Percentiles rank a stretch among this genome's conserved stretches.
These are phyloP conservation scores for Ammopiptanthus mongolicus DNA, from an alignment of 306 rosid species.

Conservation along the genomic window DNA sequence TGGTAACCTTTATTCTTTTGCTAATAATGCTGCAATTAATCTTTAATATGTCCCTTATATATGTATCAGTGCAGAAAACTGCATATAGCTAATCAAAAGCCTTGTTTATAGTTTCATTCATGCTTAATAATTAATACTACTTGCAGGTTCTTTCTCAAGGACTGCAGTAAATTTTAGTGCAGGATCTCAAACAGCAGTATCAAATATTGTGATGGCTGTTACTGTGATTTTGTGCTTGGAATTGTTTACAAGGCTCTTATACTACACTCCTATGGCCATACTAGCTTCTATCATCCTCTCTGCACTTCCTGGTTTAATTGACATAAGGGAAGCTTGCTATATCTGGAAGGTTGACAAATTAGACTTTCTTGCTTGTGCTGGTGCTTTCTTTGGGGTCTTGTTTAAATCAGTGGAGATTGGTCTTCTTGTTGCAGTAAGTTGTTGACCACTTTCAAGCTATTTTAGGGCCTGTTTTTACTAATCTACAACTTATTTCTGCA, in stretches of 20 bases:
- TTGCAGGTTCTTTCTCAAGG: slow-evolving; percentile 79
- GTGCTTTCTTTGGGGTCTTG: slow-evolving; percentile 76
- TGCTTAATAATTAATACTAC: neutral
- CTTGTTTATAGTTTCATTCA: neutral
- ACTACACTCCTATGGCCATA: slow-evolving; percentile 79
- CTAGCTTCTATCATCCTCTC: slow-evolving; percentile 83
- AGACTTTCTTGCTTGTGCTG: slow-evolving; percentile 72
- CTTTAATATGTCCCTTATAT: neutral
- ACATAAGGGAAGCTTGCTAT: slow-evolving; percentile 47
- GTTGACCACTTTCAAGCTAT: neutral
- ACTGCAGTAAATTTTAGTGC: slow-evolving; percentile 87
- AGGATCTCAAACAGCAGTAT: slow-evolving; percentile 59
- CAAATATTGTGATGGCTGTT: slow-evolving; percentile 76
- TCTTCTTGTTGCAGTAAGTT: slow-evolving; percentile 64
- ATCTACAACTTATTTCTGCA: too few species aligned
- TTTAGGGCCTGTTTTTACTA: too few species aligned
- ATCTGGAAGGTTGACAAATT: slow-evolving; percentile 83
- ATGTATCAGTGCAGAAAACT: too few species aligned
- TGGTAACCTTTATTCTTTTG: slow-evolving; percentile 34
- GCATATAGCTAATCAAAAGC: neutral
- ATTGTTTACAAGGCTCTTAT: slow-evolving; percentile 60
- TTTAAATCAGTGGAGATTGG: slow-evolving; percentile 67
- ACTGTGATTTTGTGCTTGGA: slow-evolving; percentile 64
- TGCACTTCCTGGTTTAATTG: slow-evolving; percentile 76
- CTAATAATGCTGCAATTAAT: neutral